A percentile compares a stretch with the other conserved stretches of the same genome.
These are phyloP conservation scores for Puccinia sorghi DNA, from an alignment of 1,284 basidiomycete species.

Conservation along the genomic window DNA sequence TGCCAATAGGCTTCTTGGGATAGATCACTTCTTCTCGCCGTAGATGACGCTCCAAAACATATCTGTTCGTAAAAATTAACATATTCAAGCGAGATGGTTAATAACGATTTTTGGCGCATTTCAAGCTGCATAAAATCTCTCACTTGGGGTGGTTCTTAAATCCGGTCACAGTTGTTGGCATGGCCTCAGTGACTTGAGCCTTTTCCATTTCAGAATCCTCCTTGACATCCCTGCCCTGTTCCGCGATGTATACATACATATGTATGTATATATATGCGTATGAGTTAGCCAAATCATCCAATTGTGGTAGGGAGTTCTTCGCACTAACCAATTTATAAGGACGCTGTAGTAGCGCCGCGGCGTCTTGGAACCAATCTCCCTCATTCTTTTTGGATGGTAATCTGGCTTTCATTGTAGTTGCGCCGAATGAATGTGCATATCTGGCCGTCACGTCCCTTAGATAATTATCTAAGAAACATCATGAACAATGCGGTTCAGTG, in stretches of 20 bases:
- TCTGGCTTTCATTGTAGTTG: conserved; percentile 62
- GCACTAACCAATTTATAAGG: conserved; percentile 75
- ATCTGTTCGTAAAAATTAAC: conserved; percentile 58
- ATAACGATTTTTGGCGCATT: not conserved
- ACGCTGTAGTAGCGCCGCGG: conserved; percentile 67
- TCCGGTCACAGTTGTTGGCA: conserved; percentile 84
- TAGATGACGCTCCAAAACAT: conserved; percentile 83
- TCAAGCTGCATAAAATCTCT: conserved; percentile 7
- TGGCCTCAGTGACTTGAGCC: conserved; percentile 80
- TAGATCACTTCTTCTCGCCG: conserved; percentile 83
- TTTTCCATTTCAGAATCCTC: conserved; percentile 89
- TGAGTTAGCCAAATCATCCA: not conserved
- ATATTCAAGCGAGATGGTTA: not conserved
- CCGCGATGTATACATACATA: not conserved
- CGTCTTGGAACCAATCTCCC: conserved; percentile 55
- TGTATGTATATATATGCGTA: not conserved
- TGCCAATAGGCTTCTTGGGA: conserved; percentile 77
- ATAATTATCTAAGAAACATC: conserved; percentile 33
- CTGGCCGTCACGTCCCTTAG: conserved; percentile 38
- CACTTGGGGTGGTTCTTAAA: conserved; percentile 91
- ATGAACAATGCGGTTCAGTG: not conserved
- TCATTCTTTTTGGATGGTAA: conserved; percentile 51
- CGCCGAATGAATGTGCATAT: conserved; percentile 65
- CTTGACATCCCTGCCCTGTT: conserved; percentile 79
- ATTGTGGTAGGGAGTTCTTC: not conserved